Evolutionary conservation across 164 flowering plant genomes (phyloP).

Genomic region (Nymphaea thermarum): DNA sequence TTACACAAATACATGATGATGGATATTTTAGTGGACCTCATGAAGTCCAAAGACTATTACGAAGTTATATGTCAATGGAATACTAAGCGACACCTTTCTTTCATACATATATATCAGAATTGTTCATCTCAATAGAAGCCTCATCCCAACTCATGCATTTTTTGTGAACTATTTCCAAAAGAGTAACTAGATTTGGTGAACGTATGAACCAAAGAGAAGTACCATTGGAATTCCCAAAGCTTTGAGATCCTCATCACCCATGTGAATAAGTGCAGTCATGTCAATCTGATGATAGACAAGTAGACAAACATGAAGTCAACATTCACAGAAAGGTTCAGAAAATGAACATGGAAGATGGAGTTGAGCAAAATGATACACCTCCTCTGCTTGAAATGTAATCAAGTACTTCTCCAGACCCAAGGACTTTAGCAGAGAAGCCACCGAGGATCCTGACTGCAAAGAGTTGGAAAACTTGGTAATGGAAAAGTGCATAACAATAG

Average conservation of each 20-base stretch:
- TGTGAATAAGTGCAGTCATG: conserved; percentile 81
- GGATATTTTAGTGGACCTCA: neutral
- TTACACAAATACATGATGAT: neutral
- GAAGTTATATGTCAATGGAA: too few species aligned
- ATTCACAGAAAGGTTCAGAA: neutral
- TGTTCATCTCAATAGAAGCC: neutral
- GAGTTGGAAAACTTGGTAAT: neutral
- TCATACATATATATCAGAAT: neutral
- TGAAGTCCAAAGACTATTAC: too few species aligned
- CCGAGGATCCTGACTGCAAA: conserved; percentile 52
- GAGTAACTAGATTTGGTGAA: too few species aligned
- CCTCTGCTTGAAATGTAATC: conserved; percentile 86
- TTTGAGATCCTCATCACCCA: conserved; percentile 88
- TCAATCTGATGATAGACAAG: conserved; percentile 33
- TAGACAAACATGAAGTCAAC: neutral
- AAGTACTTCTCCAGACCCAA: conserved; percentile 81
- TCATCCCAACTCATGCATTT: neutral
- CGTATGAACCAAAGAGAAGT: conserved; percentile 1
- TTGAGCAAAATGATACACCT: conserved; percentile 30
- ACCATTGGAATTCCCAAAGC: conserved; percentile 95
- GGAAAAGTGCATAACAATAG: neutral
- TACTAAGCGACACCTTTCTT: too few species aligned
- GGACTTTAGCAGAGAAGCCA: conserved; percentile 66
- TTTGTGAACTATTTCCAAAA: too few species aligned
- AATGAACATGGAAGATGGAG: neutral